Evolutionary conservation across 352 stramenopile species (phyloP).

Genomic region (Aphanomyces euteiches): DNA sequence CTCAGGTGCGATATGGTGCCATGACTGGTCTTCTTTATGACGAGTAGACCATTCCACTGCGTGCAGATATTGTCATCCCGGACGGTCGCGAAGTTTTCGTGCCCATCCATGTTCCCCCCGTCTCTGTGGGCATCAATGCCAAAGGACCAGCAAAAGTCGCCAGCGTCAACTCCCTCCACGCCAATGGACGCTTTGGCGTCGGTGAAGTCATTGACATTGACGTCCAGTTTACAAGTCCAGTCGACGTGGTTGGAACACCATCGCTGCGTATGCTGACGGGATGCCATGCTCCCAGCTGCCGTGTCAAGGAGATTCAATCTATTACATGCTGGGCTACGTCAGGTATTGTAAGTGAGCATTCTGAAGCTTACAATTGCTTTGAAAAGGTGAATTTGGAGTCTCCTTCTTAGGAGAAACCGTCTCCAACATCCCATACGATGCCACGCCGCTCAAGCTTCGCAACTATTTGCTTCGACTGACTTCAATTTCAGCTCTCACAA

Average conservation of each 20-base stretch:
- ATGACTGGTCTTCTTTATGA: no score
- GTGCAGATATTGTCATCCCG: conserved; percentile 68
- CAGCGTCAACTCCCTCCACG: conserved; percentile 55
- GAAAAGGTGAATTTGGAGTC: conserved; percentile 53
- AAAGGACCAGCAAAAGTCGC: conserved; percentile 57
- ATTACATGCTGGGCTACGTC: conserved; percentile 55
- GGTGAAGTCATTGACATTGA: conserved; percentile 59
- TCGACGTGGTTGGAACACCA: conserved; percentile 53
- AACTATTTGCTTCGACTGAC: conserved; percentile 60
- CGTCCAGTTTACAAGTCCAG: conserved; percentile 64
- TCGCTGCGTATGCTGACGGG: conserved; percentile 54
- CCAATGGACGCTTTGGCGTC: conserved; percentile 48
- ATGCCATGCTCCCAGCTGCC: conserved; percentile 47
- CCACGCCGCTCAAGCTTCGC: conserved; percentile 42
- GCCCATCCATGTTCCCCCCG: conserved; percentile 55
- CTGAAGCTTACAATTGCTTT: neutral
- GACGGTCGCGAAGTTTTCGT: conserved; percentile 66
- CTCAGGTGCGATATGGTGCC: neutral
- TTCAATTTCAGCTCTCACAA: conserved; percentile 49
- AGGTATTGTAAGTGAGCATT: conserved; percentile 16
- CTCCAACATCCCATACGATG: conserved; percentile 65
- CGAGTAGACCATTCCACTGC: conserved; percentile 49
- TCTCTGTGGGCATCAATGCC: conserved; percentile 48
- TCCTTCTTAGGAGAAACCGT: conserved; percentile 52
- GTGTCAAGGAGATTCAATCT: conserved; percentile 57